phyloP scores from a whole-genome alignment of 768 basidiomycete species.

The Termitomyces sp. region DNA sequence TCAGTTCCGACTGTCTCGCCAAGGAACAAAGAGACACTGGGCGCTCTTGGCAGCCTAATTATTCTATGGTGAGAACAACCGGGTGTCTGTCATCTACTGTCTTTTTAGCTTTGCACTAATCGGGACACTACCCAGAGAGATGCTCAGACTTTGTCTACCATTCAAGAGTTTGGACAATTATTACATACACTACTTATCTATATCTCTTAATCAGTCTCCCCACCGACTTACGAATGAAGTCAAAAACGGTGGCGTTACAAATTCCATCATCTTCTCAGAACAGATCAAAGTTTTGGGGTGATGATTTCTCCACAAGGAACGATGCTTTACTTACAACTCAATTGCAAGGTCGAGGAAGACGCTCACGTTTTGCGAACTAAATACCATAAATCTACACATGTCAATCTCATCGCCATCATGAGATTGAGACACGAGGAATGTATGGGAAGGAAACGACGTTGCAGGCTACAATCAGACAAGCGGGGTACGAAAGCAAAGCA shows the following conservation, averaged over 20 bases:
- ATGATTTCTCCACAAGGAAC: background rate
- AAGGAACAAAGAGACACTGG: background rate
- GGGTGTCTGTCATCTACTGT: background rate
- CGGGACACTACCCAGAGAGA: background rate
- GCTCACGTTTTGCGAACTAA: background rate
- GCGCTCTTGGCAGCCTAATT: background rate
- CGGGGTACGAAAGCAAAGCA: constrained; percentile 3
- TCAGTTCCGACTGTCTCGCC: background rate
- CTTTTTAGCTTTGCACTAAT: background rate
- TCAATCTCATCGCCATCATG: background rate
- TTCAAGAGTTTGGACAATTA: background rate
- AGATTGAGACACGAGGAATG: background rate
- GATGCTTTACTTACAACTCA: background rate
- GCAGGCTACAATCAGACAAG: constrained; percentile 6
- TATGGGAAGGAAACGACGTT: constrained; percentile 2
- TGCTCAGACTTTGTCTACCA: background rate
- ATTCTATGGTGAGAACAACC: background rate
- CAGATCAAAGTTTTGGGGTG: background rate
- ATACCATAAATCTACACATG: background rate
- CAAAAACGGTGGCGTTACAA: background rate
- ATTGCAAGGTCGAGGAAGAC: background rate
- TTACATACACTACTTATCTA: background rate
- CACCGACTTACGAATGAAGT: background rate
- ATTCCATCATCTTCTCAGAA: background rate
- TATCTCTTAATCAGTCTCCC: background rate